Conservation (phyloP, 208 protist genomes). For the Crithidia brevicula region DNA sequence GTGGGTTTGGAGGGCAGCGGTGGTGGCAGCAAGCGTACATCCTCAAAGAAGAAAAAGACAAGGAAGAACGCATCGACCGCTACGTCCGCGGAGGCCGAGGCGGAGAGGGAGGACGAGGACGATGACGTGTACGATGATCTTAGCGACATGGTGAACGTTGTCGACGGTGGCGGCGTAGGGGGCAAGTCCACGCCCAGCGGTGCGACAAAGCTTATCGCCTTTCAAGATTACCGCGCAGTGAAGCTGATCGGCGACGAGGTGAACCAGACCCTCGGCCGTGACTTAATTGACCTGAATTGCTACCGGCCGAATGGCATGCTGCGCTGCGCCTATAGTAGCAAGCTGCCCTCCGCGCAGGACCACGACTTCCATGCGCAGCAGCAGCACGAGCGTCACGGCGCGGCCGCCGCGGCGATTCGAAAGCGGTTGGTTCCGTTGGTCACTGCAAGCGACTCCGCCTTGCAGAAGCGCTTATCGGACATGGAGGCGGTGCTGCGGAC, state of each 20-base stretch:
- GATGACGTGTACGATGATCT: constrained; percentile 40
- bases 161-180: constrained; percentile 24
- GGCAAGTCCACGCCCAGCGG: neutral
- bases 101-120: neutral
- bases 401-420: constrained; percentile 13
- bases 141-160: constrained; percentile 45
- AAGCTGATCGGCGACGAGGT: constrained; percentile 81
- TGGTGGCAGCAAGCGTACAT: constrained; percentile 2
- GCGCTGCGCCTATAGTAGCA: constrained; percentile 78
- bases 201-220: constrained; percentile 55
- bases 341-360: constrained; percentile 42
- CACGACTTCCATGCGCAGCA: constrained; percentile 25
- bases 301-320: constrained; percentile 81
- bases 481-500: constrained; percentile 56
- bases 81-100: neutral
- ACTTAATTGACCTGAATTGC: constrained; percentile 71
- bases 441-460: constrained; percentile 46
- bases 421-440: constrained; percentile 51
- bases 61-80: neutral
- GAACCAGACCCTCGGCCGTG: constrained; percentile 67
- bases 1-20: neutral
- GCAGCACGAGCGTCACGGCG: constrained; percentile 10
- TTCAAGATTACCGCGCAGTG: constrained; percentile 81
- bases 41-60: neutral
- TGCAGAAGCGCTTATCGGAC: constrained; percentile 55